phyloP scores from a whole-genome alignment of 371 early-diverging fungal genomes.

The Apophysomyces ossiformis region DNA sequence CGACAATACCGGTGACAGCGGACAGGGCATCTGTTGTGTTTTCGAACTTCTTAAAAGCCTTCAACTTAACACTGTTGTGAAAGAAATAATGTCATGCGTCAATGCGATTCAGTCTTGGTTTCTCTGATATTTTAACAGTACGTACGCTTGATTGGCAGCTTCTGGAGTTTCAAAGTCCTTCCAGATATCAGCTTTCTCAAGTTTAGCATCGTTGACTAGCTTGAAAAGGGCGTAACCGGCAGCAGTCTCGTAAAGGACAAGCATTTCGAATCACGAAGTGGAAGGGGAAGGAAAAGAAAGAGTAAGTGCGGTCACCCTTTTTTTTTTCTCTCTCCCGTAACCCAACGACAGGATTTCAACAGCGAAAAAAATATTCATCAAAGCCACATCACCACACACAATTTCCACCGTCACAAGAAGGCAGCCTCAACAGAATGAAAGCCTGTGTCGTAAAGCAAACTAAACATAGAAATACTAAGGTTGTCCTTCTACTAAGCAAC shows the following conservation, averaged over 20 bases:
- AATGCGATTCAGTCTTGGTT: neutral
- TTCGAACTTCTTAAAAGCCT: conserved; percentile 95
- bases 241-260: conserved; percentile 86
- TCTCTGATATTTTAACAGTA: conserved; percentile 10
- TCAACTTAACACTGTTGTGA: conserved; percentile 79
- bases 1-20: conserved; percentile 93
- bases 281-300: conserved; percentile 16
- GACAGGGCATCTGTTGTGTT: conserved; percentile 96
- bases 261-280: conserved; percentile 51
- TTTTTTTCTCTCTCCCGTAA: neutral
- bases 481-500: too few relatives aligned
- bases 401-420: neutral
- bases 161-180: conserved; percentile 81
- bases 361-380: conserved; percentile 4
- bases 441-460: too few relatives aligned
- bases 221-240: conserved; percentile 92
- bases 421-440: too few relatives aligned
- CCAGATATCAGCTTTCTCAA: conserved; percentile 76
- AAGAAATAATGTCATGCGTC: neutral
- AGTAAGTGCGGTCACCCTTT: conserved; percentile 12
- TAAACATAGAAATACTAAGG: too few relatives aligned
- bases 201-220: conserved; percentile 81
- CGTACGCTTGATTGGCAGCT: conserved; percentile 78
- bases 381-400: neutral
- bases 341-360: neutral